Evolutionary conservation across 2,329 filamentous ascomycete genomes (phyloP), one percentile per base, ranked within the genome.

Genomic region (Fonsecaea nubica): DNA sequence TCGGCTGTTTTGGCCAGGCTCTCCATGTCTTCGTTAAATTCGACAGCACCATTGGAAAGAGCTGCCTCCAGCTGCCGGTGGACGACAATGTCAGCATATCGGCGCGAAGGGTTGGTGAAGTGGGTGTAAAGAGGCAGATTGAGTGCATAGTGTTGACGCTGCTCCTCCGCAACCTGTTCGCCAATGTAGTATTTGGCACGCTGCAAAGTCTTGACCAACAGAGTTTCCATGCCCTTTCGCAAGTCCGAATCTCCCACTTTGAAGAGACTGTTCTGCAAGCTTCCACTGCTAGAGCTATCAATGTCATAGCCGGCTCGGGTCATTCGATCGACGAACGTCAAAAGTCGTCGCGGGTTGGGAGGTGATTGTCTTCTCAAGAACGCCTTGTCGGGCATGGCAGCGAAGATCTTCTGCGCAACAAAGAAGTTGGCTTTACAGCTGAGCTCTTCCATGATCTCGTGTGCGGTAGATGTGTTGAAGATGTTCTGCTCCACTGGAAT

Each of bases 81-180:
- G 38, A 97, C 95, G 73, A 98, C 84, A 68, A 99, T 90, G 77
- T 99, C 95, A 30, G 93, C 92, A 78, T 98, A 99, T 68, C 95
- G 92, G 62, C 95, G 90, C 21, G 92, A 96, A 1, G 95, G 95
- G 78, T 92, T 94, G 42, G 94, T 98, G 81, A 98, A 98, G 79
- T 99, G 95, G 73, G 95, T 98, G 84, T 97, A 99, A 12, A 97
- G 81, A 0, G 94, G 93, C 63, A 97, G 82, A 80, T 99, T 99
- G 60, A 98, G 85, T 13, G 92, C 90, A 79, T 96, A 99, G 80
- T 99, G 94, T 68, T 91, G 87, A 81, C 91, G 90, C 71, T 93
- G 84, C 69, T 92, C 90, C 78, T 91, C 89, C 50, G 87, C 81
- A 38, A 90, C 88, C 83, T 92, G 96, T 76, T 91, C 88, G 62